Conservation (phyloP, 1,139 yeast genomes). For the Taphrina betulina region DNA sequence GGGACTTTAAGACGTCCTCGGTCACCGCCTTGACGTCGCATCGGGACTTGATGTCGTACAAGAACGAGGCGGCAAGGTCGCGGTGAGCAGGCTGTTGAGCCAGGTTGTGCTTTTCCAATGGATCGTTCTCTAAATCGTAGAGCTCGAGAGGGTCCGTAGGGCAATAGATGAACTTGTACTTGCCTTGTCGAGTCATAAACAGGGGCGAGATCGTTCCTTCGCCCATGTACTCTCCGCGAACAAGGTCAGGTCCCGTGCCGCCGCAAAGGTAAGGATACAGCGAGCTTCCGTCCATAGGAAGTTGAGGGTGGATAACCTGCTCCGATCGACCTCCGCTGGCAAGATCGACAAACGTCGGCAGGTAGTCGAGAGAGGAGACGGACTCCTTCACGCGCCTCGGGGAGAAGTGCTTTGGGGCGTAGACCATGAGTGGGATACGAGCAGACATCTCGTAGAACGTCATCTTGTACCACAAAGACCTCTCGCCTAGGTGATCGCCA, state of each 20-base stretch:
- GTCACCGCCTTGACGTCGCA: conserved; percentile 9
- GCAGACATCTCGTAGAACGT: conserved; percentile 32
- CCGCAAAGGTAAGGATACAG: conserved; percentile 28
- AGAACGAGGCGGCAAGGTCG: conserved; percentile 24
- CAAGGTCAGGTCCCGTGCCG: conserved; percentile 22
- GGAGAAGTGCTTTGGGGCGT: conserved; percentile 29
- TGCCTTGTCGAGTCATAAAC: conserved; percentile 27
- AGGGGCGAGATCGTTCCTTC: conserved; percentile 30
- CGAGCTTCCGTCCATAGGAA: conserved; percentile 24
- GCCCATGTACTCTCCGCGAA: conserved; percentile 31
- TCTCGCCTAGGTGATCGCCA: conserved; percentile 30
- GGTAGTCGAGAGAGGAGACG: conserved; percentile 29
- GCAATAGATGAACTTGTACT: conserved; percentile 31
- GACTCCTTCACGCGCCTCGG: conserved; percentile 27
- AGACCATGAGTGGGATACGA: conserved; percentile 30
- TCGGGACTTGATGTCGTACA: conserved; percentile 24
- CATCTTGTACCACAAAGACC: conserved; percentile 32
- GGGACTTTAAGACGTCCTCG: conserved; percentile 21
- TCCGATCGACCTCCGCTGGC: conserved; percentile 29
- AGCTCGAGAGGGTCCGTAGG: conserved; percentile 30
- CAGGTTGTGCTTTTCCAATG: conserved; percentile 16
- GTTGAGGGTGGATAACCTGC: conserved; percentile 4
- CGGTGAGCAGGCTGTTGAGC: conserved; percentile 12
- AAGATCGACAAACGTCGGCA: conserved; percentile 29
- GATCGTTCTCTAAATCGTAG: conserved; percentile 22